Base-by-base conservation (phyloP, 441 rosid species). In the Breynia disticha region DNA sequence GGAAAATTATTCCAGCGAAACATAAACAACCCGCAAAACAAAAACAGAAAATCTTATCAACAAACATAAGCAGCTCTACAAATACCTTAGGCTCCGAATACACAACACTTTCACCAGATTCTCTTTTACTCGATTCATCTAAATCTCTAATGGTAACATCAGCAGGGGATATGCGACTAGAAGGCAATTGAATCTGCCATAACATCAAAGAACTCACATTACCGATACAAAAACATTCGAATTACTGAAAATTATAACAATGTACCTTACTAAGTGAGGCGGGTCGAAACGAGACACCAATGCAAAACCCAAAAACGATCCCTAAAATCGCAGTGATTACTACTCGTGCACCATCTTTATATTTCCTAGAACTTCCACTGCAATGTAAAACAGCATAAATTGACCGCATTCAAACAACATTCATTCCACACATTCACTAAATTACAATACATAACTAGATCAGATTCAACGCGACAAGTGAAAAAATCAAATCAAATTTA, bases 251-350 rank as follows among this genome's bases (percentile, higher is more conserved):
- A 41, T 56, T 39, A 42, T 28, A 67, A 52, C 60, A 41, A 69
- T 86, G 7, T 28, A 28, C 98, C 96, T 76, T 86, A 48, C 57
- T 60, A 49, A 80, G 62, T 24, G 85, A 80, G 69, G 67, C 60
- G 6, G 82, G 63, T 1, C 90, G 95, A 72, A 86, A 79, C 10
- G 94, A 80, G 54, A 73, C 54, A 21, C 98, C 96, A 51, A 83
- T 32, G 52, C 86, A 76, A 72, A 79, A 76, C 16, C 98, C 96
- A 74, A 86, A 75, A n/a, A 71, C 67, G 46, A 81, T 64, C 54
- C 91, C 96, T 46, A 87, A 3, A 50, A 88, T 69, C 13, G 80
- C 70, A 12, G 83, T 67, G 11, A 87, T 24, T 14, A 83, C 58
- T 54, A 78, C 50, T 65, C 78, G 77, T 49, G 80, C 72, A 55